Conservation (phyloP, 2,329 filamentous ascomycete genomes). For the Cercospora canescens region DNA sequence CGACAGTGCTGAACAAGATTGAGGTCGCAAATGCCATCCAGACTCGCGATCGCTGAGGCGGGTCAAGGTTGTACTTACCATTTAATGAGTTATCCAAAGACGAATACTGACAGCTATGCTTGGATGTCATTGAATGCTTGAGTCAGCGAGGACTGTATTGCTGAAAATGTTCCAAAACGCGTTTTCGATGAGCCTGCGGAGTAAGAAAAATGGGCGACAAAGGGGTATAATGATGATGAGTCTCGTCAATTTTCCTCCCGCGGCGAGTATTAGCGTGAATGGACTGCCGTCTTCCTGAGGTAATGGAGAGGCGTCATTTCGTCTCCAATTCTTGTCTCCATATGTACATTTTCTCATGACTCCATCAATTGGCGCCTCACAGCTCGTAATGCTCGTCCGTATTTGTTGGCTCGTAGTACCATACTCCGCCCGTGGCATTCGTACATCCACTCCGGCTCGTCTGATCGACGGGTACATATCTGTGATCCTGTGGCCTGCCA, state of each 20-base stretch:
- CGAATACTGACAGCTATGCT: neutral
- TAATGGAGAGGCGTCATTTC: neutral
- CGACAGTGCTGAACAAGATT: no score
- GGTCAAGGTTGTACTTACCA: no score
- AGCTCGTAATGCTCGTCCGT: neutral
- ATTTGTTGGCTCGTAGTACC: constrained; percentile 54
- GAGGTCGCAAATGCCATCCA: no score
- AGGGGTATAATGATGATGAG: no score
- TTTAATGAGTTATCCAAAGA: no score
- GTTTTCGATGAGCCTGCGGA: no score
- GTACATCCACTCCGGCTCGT: constrained; percentile 58
- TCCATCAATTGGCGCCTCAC: neutral
- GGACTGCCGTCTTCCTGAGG: neutral
- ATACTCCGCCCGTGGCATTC: constrained; percentile 52
- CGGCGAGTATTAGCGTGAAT: neutral
- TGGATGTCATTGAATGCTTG: neutral
- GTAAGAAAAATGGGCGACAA: neutral
- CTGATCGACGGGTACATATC: constrained; percentile 51
- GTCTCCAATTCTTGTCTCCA: neutral
- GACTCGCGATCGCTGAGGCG: no score
- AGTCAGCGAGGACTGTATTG: neutral
- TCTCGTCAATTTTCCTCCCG: no score
- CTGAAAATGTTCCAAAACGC: no score
- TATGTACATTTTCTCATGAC: neutral
- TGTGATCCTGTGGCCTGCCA: constrained; percentile 56